Evolutionary conservation across 2,329 filamentous ascomycete species (phyloP).

Genomic region (Fusarium aywerte): DNA sequence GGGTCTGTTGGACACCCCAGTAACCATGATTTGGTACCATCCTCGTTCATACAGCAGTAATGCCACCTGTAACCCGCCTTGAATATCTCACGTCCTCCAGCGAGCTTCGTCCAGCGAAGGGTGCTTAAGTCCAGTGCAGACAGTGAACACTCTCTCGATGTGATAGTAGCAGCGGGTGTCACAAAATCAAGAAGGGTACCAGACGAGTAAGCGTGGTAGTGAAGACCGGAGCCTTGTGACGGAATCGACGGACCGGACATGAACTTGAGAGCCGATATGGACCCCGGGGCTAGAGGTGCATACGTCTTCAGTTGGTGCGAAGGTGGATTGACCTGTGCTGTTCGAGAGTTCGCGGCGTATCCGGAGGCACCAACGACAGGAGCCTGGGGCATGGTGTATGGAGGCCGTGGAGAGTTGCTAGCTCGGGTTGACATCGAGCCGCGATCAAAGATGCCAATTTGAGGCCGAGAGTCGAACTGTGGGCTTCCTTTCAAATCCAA

Average conservation of each 20-base stretch:
- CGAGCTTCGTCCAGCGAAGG: slow-evolving; percentile 92
- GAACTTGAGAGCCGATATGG: slow-evolving; percentile 91
- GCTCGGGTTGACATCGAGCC: slow-evolving; percentile 54
- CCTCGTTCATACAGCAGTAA: slow-evolving; percentile 95
- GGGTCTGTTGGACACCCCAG: slow-evolving; percentile 88
- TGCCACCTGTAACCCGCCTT: slow-evolving; percentile 95
- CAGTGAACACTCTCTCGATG: slow-evolving; percentile 86
- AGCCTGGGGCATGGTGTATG: slow-evolving; percentile 62
- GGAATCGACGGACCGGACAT: slow-evolving; percentile 83
- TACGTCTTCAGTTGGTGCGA: slow-evolving; percentile 77
- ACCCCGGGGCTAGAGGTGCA: slow-evolving; percentile 85
- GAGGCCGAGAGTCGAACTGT: slow-evolving; percentile 79
- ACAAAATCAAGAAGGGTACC: slow-evolving; percentile 94
- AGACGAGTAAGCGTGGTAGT: slow-evolving; percentile 95
- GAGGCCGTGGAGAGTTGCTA: slow-evolving; percentile 62
- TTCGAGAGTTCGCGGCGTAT: slow-evolving; percentile 75
- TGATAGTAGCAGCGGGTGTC: slow-evolving; percentile 88
- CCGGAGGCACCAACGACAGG: slow-evolving; percentile 68
- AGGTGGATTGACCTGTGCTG: slow-evolving; percentile 72
- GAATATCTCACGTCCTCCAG: slow-evolving; percentile 94
- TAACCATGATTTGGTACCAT: slow-evolving; percentile 96
- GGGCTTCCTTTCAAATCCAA: slow-evolving; percentile 91
- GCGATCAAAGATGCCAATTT: slow-evolving; percentile 63
- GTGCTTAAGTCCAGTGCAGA: slow-evolving; percentile 89
- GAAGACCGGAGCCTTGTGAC: slow-evolving; percentile 87